These are phyloP conservation scores for Quercus tomentella DNA, from an alignment of 331 rosid species.

Conservation along the genomic window DNA sequence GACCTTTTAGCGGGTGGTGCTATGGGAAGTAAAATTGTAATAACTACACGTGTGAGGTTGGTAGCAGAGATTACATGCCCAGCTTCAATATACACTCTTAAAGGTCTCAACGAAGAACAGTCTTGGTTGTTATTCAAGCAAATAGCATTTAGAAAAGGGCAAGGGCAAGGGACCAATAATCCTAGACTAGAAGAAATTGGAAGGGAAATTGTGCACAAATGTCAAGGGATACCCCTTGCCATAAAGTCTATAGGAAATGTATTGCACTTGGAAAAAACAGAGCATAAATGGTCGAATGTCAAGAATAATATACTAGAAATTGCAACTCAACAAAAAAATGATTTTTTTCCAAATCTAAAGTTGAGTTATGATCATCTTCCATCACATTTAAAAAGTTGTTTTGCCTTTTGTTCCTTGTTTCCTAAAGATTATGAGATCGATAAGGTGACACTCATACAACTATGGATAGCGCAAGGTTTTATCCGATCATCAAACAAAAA, in stretches of 20 bases:
- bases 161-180: background rate
- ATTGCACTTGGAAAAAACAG: background rate
- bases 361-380: slow-evolving; percentile 29
- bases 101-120: background rate
- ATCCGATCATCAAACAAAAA: background rate
- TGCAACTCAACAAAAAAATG: background rate
- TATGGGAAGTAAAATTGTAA: slow-evolving; percentile 1
- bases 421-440: slow-evolving; percentile 12
- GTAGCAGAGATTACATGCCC: background rate
- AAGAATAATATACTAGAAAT: background rate
- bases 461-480: slow-evolving; percentile 25
- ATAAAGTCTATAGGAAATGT: slow-evolving; percentile 20
- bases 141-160: slow-evolving; percentile 16
- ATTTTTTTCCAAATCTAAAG: slow-evolving; percentile 12
- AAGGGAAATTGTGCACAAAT: background rate
- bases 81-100: background rate
- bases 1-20: background rate
- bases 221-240: slow-evolving; percentile 24
- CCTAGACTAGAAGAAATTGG: slow-evolving; percentile 12
- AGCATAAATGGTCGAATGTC: slow-evolving; percentile 14
- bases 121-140: slow-evolving; percentile 21
- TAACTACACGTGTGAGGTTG: background rate
- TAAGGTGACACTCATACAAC: background rate
- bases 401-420: slow-evolving; percentile 17
- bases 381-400: slow-evolving; percentile 13